Base-by-base conservation (phyloP, 2,329 filamentous ascomycete genomes). In the Coniella vitis region DNA sequence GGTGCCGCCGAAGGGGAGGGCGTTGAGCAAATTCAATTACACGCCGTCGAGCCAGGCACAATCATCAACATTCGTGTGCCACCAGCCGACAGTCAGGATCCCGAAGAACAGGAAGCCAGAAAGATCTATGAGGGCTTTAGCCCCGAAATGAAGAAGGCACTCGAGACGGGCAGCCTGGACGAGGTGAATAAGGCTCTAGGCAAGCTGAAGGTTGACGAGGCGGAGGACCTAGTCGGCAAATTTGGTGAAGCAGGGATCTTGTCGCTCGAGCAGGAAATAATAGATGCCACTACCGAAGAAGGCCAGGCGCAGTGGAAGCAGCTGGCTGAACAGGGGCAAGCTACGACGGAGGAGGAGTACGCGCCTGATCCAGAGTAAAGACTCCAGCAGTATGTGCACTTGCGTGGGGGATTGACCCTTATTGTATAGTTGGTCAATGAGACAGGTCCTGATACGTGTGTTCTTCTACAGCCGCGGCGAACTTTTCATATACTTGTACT, bases 21-120 rank as follows among this genome's bases (percentile, higher is more conserved):
- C 17, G 86, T 95, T 9, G 93, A 98, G 71, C 91, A 96, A 67
- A 98, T 98, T 58, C 94, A 98, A 68, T 77, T 98, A 40, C 93
- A 98, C 64, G 91, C 93, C 13, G 90, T 98, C 10, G 90, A 96
- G 65, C 91, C 91, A 0, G 86, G 86, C 41, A 96, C 91, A 3
- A 84, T 87, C 53, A 96, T 98, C 65, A 87, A 87, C 63, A 96
- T 97, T 66, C 79, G 71, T 47, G 84, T 95, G 35, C 91, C 93
- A 12, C 74, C 85, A 0, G 73, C 75, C 35, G 74, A 80, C 20
- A 86, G 83, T 58, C 75, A 81, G 20, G 82, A 90, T 45, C 76
- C 79, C 1, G 81, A 77, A 46, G 76, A 75, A 46, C 74, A 83
- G 54, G 72, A 76, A 53, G 81, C 81, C 1, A 76, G 91, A 38